phyloP scores from a whole-genome alignment of 352 stramenopile genomes.

The Phytophthora pseudosyringae region DNA sequence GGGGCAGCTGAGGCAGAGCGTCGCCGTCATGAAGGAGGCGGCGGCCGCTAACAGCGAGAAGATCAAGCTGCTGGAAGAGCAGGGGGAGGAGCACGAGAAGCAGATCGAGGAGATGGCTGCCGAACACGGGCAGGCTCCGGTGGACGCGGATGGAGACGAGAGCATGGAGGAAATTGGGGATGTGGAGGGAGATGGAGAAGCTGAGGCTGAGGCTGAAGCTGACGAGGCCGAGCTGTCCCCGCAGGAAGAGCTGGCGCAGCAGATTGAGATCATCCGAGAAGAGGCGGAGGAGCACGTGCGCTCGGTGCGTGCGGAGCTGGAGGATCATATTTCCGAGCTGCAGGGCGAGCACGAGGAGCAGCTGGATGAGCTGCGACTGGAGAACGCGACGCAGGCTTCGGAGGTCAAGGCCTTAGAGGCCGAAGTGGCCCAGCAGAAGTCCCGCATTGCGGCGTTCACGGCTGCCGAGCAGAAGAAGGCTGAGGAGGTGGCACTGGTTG shows the following conservation, averaged over 20 bases:
- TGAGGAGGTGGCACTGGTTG: slow-evolving; percentile 73
- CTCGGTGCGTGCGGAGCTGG: slow-evolving; percentile 60
- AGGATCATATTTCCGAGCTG: slow-evolving; percentile 67
- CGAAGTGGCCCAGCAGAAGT: slow-evolving; percentile 75
- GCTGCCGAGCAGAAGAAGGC: slow-evolving; percentile 76
- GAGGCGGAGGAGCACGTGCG: slow-evolving; percentile 72
- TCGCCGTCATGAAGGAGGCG: slow-evolving; percentile 57
- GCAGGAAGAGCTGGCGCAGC: slow-evolving; percentile 51
- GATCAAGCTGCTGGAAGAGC: slow-evolving; percentile 37
- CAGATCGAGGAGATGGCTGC: slow-evolving; percentile 15
- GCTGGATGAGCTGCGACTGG: slow-evolving; percentile 56
- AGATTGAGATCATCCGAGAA: slow-evolving; percentile 58
- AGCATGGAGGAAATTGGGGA: slow-evolving; percentile 45
- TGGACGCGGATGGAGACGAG: slow-evolving; percentile 31
- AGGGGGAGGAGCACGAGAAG: slow-evolving; percentile 29
- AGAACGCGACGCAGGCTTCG: slow-evolving; percentile 64
- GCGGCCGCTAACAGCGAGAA: slow-evolving; percentile 34
- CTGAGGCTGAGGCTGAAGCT: slow-evolving; percentile 19
- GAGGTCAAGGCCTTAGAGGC: slow-evolving; percentile 71
- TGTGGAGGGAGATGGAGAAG: slow-evolving; percentile 52
- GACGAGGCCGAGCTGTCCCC: slow-evolving; percentile 6
- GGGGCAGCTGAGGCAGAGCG: slow-evolving; percentile 71
- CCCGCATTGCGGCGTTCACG: slow-evolving; percentile 70
- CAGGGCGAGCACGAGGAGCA: slow-evolving; percentile 63
- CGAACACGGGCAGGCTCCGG: slow-evolving; percentile 13